Evolutionary conservation across 2,329 filamentous ascomycete genomes (phyloP).

Genomic region (Phaeosphaeria sp.): DNA sequence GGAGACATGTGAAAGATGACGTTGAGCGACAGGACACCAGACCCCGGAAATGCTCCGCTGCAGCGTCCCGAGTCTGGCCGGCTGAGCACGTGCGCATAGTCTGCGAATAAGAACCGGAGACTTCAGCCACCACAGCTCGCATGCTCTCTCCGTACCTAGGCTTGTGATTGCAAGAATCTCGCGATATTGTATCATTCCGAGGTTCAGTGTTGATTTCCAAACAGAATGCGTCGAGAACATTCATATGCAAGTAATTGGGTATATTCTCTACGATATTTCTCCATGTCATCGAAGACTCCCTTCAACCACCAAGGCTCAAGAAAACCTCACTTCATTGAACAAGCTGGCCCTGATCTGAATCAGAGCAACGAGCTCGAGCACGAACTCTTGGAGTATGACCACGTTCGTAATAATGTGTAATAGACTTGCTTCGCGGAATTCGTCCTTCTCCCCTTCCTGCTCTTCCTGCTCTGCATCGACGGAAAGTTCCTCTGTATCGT

Average conservation of each 20-base stretch:
- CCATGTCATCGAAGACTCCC: conserved; percentile 2
- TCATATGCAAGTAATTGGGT: conserved; percentile 14
- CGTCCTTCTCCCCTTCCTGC: conserved; percentile 27
- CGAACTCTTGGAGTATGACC: conserved; percentile 59
- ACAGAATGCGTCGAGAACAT: neutral
- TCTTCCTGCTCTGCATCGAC: conserved; percentile 23
- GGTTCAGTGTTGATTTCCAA: neutral
- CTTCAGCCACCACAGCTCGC: neutral
- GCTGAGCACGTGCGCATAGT: neutral
- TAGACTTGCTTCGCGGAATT: conserved; percentile 52
- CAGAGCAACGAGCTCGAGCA: conserved; percentile 57
- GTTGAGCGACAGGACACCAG: conserved; percentile 18
- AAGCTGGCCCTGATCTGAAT: conserved; percentile 57
- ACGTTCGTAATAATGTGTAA: conserved; percentile 60
- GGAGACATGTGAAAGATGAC: conserved; percentile 45
- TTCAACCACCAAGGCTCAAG: conserved; percentile 20
- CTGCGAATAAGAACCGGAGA: neutral
- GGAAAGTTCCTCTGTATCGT: conserved; percentile 22
- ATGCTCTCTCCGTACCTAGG: neutral
- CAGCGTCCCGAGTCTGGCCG: conserved; percentile 25
- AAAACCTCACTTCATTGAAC: conserved; percentile 55
- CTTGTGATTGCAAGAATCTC: neutral
- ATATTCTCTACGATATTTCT: conserved; percentile 26
- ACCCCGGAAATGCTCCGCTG: conserved; percentile 28
- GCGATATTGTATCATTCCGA: neutral